Conservation (phyloP, 352 stramenopile genomes). For the Halophytophthora batemanensis region DNA sequence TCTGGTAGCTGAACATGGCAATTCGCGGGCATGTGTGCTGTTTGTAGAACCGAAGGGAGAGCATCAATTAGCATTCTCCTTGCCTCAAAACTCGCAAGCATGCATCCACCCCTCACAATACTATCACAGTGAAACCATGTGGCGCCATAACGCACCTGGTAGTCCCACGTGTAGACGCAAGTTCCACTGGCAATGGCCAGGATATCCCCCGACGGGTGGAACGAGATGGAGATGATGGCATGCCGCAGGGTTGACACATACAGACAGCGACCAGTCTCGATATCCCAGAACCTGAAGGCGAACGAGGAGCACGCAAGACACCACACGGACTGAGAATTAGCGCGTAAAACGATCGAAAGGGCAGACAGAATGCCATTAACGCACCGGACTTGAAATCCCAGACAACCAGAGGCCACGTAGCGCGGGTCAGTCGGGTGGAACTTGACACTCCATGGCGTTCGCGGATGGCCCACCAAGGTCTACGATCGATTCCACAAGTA, state of each 20-base stretch:
- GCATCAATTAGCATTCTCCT: neutral
- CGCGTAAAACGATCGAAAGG: neutral
- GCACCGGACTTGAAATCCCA: constrained; percentile 93
- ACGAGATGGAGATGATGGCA: constrained; percentile 96
- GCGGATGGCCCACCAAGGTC: constrained; percentile 81
- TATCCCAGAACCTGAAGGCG: constrained; percentile 78
- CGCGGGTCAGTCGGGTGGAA: constrained; percentile 94
- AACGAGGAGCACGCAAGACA: neutral
- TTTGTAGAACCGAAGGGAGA: constrained; percentile 1
- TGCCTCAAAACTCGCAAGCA: neutral
- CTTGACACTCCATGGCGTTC: constrained; percentile 97
- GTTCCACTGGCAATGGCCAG: constrained; percentile 94
- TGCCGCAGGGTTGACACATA: constrained; percentile 92
- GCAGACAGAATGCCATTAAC: neutral
- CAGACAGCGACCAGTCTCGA: constrained; percentile 89
- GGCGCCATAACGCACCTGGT: constrained; percentile 68
- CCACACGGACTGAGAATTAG: neutral
- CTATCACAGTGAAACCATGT: constrained; percentile 11
- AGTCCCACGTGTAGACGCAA: constrained; percentile 95
- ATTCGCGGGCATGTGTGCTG: constrained; percentile 82
- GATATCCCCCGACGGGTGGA: constrained; percentile 93
- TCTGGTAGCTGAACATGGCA: constrained; percentile 88
- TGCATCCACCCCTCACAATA: neutral
- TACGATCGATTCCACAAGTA: constrained; percentile 16
- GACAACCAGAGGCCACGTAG: constrained; percentile 96